These are phyloP conservation scores for Camelina hispida DNA, from an alignment of 345 rosid species.

Conservation along the genomic window DNA sequence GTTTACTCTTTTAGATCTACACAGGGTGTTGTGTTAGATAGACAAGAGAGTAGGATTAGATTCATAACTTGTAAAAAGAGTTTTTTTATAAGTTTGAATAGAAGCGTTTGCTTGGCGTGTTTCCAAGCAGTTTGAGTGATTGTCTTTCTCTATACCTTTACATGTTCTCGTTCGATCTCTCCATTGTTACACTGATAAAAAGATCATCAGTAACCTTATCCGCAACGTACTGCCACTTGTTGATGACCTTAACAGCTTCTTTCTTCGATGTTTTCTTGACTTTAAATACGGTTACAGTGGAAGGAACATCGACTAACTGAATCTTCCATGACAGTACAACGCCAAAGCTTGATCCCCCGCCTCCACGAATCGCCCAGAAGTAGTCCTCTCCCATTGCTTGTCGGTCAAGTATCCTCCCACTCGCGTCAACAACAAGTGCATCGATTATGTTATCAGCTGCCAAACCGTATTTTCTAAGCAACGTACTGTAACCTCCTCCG, in stretches of 20 bases:
- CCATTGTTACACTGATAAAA: constrained; percentile 30
- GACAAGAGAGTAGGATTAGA: too few species aligned
- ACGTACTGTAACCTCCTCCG: constrained; percentile 56
- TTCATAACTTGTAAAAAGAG: too few species aligned
- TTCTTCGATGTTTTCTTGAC: constrained; percentile 45
- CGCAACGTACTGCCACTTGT: constrained; percentile 52
- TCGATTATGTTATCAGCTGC: constrained; percentile 55
- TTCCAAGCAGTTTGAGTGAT: too few species aligned
- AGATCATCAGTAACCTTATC: constrained; percentile 36
- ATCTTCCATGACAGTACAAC: constrained; percentile 56
- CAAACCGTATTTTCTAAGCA: constrained; percentile 59
- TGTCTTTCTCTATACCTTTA: too few species aligned
- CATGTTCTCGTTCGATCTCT: background rate
- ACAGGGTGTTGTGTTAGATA: too few species aligned
- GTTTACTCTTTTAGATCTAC: too few species aligned
- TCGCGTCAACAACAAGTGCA: constrained; percentile 47
- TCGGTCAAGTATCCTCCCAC: constrained; percentile 54
- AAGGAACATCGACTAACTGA: constrained; percentile 52
- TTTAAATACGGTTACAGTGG: constrained; percentile 51
- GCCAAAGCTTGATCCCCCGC: constrained; percentile 60
- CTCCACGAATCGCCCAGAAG: constrained; percentile 67
- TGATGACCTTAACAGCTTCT: constrained; percentile 40
- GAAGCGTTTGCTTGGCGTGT: too few species aligned
- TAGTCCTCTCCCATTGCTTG: constrained; percentile 53
- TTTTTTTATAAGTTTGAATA: too few species aligned